Percentiles rank a stretch among this genome's conserved stretches.
Conservation (phyloP, 495 filamentous ascomycete genomes). For the Schizothecium vesticola region DNA sequence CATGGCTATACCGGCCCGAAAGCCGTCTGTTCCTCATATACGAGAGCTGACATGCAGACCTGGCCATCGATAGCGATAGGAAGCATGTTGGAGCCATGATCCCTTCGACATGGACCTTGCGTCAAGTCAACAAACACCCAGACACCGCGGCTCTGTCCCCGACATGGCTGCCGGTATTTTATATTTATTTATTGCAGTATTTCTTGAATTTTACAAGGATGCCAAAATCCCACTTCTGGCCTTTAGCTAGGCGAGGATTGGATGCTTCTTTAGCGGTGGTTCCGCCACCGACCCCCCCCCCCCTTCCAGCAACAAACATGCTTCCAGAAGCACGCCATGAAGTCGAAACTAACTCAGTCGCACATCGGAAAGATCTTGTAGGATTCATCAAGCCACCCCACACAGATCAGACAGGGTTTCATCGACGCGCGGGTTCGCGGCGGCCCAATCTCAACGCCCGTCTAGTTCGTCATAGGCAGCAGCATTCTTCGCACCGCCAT, state of each 20-base stretch:
- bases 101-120: not conserved
- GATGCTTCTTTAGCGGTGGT: not conserved
- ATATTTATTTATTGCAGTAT: not conserved
- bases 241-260: not conserved
- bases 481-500: conserved; percentile 20
- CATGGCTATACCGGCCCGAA: not conserved
- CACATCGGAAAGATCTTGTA: not conserved
- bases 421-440: not conserved
- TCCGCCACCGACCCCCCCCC: not conserved
- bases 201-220: not conserved
- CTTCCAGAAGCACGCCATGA: not conserved
- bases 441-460: not conserved
- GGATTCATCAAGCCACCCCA: not conserved
- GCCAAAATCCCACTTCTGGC: no score
- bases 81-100: not conserved
- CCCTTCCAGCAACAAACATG: not conserved
- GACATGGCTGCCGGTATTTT: not conserved
- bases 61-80: not conserved
- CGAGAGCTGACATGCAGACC: not conserved
- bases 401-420: not conserved
- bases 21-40: not conserved
- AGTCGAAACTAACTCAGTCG: not conserved
- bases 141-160: not conserved
- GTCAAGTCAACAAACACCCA: not conserved
- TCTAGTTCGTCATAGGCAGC: conserved; percentile 18